A percentile compares a stretch with the other conserved stretches of the same genome.
phyloP scores from a whole-genome alignment of 805 yeast genomes.

The Lipomyces sp. region DNA sequence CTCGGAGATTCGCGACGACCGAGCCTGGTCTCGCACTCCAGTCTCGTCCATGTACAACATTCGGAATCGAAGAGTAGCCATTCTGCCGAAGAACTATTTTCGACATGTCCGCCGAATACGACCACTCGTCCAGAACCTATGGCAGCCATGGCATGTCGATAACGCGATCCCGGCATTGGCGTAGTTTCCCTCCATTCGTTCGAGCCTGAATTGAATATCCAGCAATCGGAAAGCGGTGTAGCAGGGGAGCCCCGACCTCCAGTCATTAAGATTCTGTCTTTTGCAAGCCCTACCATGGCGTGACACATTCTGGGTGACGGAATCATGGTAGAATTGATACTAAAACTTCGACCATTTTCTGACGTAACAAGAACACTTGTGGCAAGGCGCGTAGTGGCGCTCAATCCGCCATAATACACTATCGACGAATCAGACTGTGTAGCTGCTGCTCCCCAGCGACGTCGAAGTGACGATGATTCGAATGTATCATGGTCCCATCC shows the following conservation, averaged over 20 bases:
- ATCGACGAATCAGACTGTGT: background rate
- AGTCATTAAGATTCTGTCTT: constrained; percentile 49
- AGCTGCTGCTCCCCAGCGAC: constrained; percentile 27
- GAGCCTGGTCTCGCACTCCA: constrained; percentile 37
- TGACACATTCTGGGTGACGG: constrained; percentile 62
- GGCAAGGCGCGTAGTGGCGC: constrained; percentile 34
- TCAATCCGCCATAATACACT: constrained; percentile 30
- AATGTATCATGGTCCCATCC: constrained; percentile 2
- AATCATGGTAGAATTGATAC: constrained; percentile 38
- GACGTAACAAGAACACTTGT: constrained; percentile 26
- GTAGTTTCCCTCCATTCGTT: constrained; percentile 51
- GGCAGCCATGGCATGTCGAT: constrained; percentile 55
- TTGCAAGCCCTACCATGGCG: constrained; percentile 49
- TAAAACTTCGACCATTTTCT: constrained; percentile 18
- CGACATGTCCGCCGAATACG: constrained; percentile 53
- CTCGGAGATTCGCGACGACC: constrained; percentile 47
- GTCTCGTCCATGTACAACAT: constrained; percentile 37
- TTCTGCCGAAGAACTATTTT: background rate
- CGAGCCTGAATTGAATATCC: constrained; percentile 44
- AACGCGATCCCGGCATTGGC: constrained; percentile 54
- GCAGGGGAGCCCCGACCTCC: constrained; percentile 77
- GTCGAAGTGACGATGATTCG: background rate
- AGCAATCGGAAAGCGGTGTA: constrained; percentile 51
- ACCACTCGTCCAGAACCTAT: constrained; percentile 46
- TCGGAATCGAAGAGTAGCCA: constrained; percentile 26